Base-by-base conservation (phyloP, 2,329 filamentous ascomycete genomes). In the Fusarium verrucosum region DNA sequence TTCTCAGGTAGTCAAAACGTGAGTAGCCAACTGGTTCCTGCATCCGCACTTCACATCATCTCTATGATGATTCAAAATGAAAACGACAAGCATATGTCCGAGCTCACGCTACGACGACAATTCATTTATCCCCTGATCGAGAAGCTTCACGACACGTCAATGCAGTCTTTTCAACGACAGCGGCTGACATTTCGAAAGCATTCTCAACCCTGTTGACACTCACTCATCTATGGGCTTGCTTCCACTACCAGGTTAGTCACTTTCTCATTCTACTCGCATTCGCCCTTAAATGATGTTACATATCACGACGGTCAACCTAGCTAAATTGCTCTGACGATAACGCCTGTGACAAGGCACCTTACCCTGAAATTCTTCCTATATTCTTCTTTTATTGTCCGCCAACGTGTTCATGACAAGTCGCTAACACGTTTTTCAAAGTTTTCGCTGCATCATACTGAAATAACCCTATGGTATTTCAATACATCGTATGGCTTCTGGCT, bases 61-160 rank as follows among this genome's bases (percentile, higher is more conserved):
- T 71, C 64, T 72, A 87, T 95, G 92, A 95, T 95, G 92, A 95
- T 85, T 78, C 83, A 87, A 92, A 89, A 86, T 83, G 82, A 84
- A 85, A 89, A 88, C 87, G 92, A 96, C 92, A 96, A 96, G 92
- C 92, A 96, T 96, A 96, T 96, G 92, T 96, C 92, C 85, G 89
- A 96, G 92, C 87, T 84, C 76, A 76, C 82, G 78, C 78, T 62
- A 77, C 73, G 78, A 80, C 72, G 78, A 80, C 66, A 78, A 75
- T 64, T 72, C 73, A 75, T 78, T 76, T 72, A 70, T 68, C 65
- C 53, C 58, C 73, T 75, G 73, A 75, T 71, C 51, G 62, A 71
- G 68, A 69, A 62, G 54, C 47, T 42, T 52, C 41, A 40, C 46
- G 59, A 55, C 36, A 50, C 46, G 51, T 56, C 58, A 50, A 65